Percentiles rank a stretch among this genome's conserved stretches.
These are phyloP conservation scores for Pseudotsuga menziesii DNA, from an alignment of 75 land plant genomes.

Conservation along the genomic window DNA sequence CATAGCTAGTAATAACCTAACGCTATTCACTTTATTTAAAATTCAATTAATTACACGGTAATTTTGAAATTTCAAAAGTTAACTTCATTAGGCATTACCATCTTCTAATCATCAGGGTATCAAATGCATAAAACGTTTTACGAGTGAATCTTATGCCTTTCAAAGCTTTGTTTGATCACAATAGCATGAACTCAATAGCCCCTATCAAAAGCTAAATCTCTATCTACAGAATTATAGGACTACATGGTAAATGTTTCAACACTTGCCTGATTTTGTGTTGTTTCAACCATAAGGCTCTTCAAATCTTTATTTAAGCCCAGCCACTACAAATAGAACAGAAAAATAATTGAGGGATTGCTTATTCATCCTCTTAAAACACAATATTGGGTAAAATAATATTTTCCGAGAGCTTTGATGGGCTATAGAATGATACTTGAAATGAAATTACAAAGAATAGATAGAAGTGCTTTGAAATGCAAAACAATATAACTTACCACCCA, in stretches of 20 bases:
- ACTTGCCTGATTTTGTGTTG: conserved; percentile 89
- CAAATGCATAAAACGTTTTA: too few species aligned
- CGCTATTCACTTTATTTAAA: too few species aligned
- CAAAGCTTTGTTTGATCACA: too few species aligned
- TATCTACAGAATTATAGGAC: too few species aligned
- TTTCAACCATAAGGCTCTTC: conserved; percentile 75
- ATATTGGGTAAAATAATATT: background rate
- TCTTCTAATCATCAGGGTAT: too few species aligned
- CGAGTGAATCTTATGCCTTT: too few species aligned
- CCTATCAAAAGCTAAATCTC: too few species aligned
- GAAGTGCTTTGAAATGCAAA: background rate
- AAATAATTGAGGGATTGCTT: background rate
- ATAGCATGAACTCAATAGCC: too few species aligned
- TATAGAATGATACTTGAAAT: background rate
- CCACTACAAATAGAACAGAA: conserved; percentile 54
- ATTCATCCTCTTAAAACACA: background rate
- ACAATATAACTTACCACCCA: conserved; percentile 78
- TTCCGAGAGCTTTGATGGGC: background rate
- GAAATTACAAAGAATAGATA: background rate
- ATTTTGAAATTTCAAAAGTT: too few species aligned
- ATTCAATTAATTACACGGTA: too few species aligned
- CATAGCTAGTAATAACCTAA: too few species aligned
- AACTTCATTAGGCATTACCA: too few species aligned
- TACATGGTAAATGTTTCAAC: background rate
- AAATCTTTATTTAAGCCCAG: conserved; percentile 77